These are phyloP conservation scores for Stagonosporopsis cucurbitacearum DNA, from an alignment of 2,329 filamentous ascomycete genomes.

Conservation along the genomic window DNA sequence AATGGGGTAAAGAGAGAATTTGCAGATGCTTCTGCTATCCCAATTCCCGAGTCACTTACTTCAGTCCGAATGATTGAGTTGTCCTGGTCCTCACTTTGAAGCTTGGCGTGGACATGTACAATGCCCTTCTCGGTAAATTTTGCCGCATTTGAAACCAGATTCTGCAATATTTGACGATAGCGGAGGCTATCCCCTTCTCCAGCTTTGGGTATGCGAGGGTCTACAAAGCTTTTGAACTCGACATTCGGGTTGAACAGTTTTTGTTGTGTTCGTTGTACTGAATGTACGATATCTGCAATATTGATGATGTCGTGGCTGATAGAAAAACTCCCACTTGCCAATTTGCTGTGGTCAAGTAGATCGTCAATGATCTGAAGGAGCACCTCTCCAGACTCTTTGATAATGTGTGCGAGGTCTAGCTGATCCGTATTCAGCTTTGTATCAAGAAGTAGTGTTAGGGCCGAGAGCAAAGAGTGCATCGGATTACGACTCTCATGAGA, in stretches of 20 bases:
- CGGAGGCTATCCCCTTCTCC: slow-evolving; percentile 65
- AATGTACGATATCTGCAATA: slow-evolving; percentile 55
- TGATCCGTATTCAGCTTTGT: slow-evolving; percentile 62
- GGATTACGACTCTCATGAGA: slow-evolving; percentile 69
- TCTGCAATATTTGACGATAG: slow-evolving; percentile 68
- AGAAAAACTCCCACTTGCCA: slow-evolving; percentile 65
- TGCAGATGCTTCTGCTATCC: slow-evolving; percentile 55
- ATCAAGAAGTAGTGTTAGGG: slow-evolving; percentile 64
- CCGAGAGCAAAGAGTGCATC: slow-evolving; percentile 67
- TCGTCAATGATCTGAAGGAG: slow-evolving; percentile 69
- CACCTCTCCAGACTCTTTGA: slow-evolving; percentile 65
- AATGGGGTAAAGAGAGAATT: slow-evolving; percentile 63
- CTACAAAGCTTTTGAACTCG: slow-evolving; percentile 53
- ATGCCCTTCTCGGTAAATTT: slow-evolving; percentile 67
- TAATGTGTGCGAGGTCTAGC: slow-evolving; percentile 62
- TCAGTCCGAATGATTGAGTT: slow-evolving; percentile 58
- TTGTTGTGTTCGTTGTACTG: slow-evolving; percentile 60
- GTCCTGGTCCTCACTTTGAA: slow-evolving; percentile 52
- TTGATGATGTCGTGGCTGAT: slow-evolving; percentile 61
- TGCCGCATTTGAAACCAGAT: slow-evolving; percentile 65
- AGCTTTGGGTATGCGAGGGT: slow-evolving; percentile 57
- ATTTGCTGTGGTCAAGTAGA: slow-evolving; percentile 71
- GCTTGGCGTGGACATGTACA: slow-evolving; percentile 54
- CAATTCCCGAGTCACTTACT: slow-evolving; percentile 63
- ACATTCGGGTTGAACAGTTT: slow-evolving; percentile 56